Evolutionary conservation across 345 rosid species (phyloP).

Genomic region (Crucihimalaya himalaica): DNA sequence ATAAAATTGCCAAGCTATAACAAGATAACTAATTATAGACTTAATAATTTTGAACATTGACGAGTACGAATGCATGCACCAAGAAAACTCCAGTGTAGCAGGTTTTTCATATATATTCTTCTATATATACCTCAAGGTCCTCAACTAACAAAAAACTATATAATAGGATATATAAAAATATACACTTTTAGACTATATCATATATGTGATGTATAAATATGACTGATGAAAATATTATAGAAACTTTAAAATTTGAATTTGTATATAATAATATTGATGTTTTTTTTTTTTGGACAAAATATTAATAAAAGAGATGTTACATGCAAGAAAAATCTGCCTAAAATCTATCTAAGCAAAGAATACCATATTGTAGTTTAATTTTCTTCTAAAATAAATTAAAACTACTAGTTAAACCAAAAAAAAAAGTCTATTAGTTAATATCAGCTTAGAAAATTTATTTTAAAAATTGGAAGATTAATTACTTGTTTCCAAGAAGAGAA

Average conservation of each 20-base stretch:
- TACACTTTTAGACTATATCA: not conserved
- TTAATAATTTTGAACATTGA: constrained; percentile 20
- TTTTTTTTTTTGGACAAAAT: too few species aligned
- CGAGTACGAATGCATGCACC: constrained; percentile 34
- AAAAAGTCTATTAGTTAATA: not conserved
- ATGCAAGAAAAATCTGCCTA: not conserved
- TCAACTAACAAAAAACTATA: constrained; percentile 13
- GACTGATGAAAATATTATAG: not conserved
- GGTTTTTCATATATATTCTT: constrained; percentile 17
- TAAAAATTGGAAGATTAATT: not conserved
- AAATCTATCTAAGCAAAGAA: not conserved
- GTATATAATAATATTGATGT: not conserved
- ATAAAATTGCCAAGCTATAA: constrained; percentile 2
- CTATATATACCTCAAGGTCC: too few species aligned
- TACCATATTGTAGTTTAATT: not conserved
- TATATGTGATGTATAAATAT: not conserved
- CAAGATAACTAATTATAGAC: constrained; percentile 2
- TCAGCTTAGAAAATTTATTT: too few species aligned
- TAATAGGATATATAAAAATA: not conserved
- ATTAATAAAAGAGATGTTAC: not conserved
- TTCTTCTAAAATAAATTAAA: not conserved
- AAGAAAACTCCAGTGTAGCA: constrained; percentile 36
- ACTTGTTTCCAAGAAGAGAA: constrained; percentile 76
- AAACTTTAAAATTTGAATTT: not conserved
- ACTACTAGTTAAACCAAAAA: not conserved